A percentile compares a stretch with the other conserved stretches of the same genome.
phyloP scores from a whole-genome alignment of 2,329 filamentous ascomycete species.

The Paracoccidioides lutzii region DNA sequence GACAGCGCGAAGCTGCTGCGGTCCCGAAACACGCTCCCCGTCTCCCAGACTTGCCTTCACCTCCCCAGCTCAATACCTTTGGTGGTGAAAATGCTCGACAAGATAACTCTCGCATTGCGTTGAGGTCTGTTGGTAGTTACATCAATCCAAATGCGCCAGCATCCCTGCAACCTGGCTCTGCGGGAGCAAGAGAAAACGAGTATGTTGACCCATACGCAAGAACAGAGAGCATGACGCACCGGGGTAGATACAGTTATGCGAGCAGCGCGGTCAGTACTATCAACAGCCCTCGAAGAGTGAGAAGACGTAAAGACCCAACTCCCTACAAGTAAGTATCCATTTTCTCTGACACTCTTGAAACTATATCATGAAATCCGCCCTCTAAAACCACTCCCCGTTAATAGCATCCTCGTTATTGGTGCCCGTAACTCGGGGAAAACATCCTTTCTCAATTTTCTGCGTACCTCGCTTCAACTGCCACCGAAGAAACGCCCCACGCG shows the following conservation, averaged over 20 bases:
- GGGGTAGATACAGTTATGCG: constrained; percentile 90
- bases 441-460: constrained; percentile 91
- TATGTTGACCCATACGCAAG: constrained; percentile 65
- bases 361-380: background rate
- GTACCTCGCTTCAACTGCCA: constrained; percentile 71
- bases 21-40: constrained; percentile 49
- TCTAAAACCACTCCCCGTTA: background rate
- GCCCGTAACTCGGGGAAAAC: constrained; percentile 84
- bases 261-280: constrained; percentile 82
- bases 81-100: constrained; percentile 50
- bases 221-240: constrained; percentile 91
- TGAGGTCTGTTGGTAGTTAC: constrained; percentile 31
- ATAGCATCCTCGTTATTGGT: constrained; percentile 78
- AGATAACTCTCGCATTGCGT: constrained; percentile 49
- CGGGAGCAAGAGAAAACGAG: constrained; percentile 34
- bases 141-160: constrained; percentile 7
- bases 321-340: constrained; percentile 77
- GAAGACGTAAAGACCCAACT: constrained; percentile 91
- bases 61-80: constrained; percentile 41
- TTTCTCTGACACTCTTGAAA: background rate
- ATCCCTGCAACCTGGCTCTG: constrained; percentile 15
- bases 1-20: constrained; percentile 42
- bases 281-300: constrained; percentile 82
- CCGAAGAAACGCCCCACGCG: constrained; percentile 55
- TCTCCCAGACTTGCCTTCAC: constrained; percentile 34